These are phyloP conservation scores for Rhizophora mangle DNA, from an alignment of 345 rosid species.

Conservation along the genomic window DNA sequence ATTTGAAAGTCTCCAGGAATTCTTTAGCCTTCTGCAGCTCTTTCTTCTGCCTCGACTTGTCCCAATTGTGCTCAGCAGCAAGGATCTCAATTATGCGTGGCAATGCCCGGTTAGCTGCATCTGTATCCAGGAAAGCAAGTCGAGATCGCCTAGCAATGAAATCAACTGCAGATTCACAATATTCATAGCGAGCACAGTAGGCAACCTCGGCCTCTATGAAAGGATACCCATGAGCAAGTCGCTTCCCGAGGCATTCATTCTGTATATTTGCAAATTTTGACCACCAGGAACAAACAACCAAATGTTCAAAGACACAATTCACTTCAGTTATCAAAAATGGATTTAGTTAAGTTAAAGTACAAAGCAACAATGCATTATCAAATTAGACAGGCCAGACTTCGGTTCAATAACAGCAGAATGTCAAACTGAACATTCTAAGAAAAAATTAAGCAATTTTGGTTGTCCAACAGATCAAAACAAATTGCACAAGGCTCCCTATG, in stretches of 20 bases:
- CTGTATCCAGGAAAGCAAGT: constrained; percentile 92
- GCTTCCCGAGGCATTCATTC: constrained; percentile 88
- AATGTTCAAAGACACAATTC: neutral
- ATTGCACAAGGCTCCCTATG: neutral
- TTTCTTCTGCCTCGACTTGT: constrained; percentile 59
- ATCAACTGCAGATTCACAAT: constrained; percentile 87
- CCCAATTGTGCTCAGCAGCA: constrained; percentile 75
- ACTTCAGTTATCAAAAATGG: neutral
- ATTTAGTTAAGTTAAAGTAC: neutral
- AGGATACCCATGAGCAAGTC: constrained; percentile 90
- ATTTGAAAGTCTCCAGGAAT: constrained; percentile 85
- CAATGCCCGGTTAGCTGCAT: constrained; percentile 84
- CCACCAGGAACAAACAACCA: neutral
- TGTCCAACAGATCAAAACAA: neutral
- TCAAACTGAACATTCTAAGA: neutral
- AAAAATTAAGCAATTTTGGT: neutral
- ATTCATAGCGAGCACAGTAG: constrained; percentile 84
- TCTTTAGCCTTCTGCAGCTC: constrained; percentile 60
- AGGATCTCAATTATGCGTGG: constrained; percentile 75
- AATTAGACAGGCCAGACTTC: neutral
- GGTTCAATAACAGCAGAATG: neutral
- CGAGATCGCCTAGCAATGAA: constrained; percentile 95
- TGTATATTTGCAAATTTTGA: constrained; percentile 18
- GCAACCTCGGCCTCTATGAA: constrained; percentile 67
- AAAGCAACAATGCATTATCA: neutral